Evolutionary conservation across 2,329 filamentous ascomycete genomes (phyloP).

Genomic region (Sporothrix brasiliensis): DNA sequence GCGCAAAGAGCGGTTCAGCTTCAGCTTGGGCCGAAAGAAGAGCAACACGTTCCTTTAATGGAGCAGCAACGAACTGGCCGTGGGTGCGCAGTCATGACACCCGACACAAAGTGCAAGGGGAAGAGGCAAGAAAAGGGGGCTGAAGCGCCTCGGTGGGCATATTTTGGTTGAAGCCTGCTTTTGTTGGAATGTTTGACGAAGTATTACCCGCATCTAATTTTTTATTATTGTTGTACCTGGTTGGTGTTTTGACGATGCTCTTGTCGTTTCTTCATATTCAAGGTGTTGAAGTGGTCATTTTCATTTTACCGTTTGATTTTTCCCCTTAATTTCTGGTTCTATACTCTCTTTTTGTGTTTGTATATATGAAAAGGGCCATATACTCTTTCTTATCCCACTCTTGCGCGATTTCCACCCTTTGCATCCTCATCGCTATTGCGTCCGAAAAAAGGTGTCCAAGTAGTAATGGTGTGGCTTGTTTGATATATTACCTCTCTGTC

Average conservation of each 20-base stretch:
- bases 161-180: not conserved
- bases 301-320: not conserved
- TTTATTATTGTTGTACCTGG: not conserved
- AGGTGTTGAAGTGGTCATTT: not conserved
- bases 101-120: not conserved
- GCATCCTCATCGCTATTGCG: not conserved
- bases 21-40: conserved; percentile 71
- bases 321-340: not conserved
- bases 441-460: conserved; percentile 3
- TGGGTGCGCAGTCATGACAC: not conserved
- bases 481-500: not conserved
- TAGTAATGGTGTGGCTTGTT: not conserved
- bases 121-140: conserved; percentile 12
- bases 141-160: not conserved
- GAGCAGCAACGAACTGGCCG: not conserved
- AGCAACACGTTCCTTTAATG: conserved; percentile 47
- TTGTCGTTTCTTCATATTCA: not conserved
- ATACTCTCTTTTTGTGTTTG: conserved; percentile 12
- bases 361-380: conserved; percentile 20
- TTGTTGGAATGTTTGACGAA: not conserved
- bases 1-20: conserved; percentile 67
- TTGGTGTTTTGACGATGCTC: no score
- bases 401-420: not conserved
- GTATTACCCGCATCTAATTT: not conserved
- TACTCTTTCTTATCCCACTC: conserved; percentile 21